Evolutionary conservation across 2,329 filamentous ascomycete species (phyloP).

Genomic region (Claviceps sorghi): DNA sequence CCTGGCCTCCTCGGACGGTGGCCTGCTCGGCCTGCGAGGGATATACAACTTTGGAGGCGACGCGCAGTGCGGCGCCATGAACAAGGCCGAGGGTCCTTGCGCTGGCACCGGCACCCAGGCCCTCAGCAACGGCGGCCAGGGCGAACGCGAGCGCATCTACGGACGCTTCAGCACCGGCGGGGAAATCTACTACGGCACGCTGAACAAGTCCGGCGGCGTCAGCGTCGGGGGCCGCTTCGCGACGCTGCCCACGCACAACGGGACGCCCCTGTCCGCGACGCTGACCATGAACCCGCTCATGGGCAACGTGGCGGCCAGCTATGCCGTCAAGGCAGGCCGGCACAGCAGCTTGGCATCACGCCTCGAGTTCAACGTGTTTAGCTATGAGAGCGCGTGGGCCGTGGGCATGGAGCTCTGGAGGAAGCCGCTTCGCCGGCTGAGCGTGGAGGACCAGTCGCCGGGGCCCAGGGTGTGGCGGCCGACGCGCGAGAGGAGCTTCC

Average conservation of each 20-base stretch:
- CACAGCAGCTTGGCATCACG: slow-evolving; percentile 75
- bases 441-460: slow-evolving; percentile 19
- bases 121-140: slow-evolving; percentile 10
- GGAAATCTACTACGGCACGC: slow-evolving; percentile 86
- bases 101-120: not conserved
- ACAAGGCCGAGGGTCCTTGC: slow-evolving; percentile 11
- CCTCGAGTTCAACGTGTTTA: slow-evolving; percentile 96
- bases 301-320: slow-evolving; percentile 81
- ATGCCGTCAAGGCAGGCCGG: slow-evolving; percentile 74
- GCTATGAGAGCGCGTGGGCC: slow-evolving; percentile 88
- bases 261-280: slow-evolving; percentile 86
- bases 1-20: slow-evolving; percentile 82
- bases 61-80: slow-evolving; percentile 20
- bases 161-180: slow-evolving; percentile 82
- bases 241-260: slow-evolving; percentile 64
- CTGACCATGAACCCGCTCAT: slow-evolving; percentile 88
- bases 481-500: slow-evolving; percentile 26
- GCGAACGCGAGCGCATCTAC: slow-evolving; percentile 47
- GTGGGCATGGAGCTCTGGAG: slow-evolving; percentile 91
- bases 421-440: slow-evolving; percentile 32
- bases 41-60: slow-evolving; percentile 90
- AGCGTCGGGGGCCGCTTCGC: slow-evolving; percentile 82
- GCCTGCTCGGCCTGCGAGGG: slow-evolving; percentile 71
- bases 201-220: slow-evolving; percentile 88
- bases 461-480: not conserved